These are phyloP conservation scores for Penicillium pancosmium DNA, from an alignment of 495 filamentous ascomycete species.

Conservation along the genomic window DNA sequence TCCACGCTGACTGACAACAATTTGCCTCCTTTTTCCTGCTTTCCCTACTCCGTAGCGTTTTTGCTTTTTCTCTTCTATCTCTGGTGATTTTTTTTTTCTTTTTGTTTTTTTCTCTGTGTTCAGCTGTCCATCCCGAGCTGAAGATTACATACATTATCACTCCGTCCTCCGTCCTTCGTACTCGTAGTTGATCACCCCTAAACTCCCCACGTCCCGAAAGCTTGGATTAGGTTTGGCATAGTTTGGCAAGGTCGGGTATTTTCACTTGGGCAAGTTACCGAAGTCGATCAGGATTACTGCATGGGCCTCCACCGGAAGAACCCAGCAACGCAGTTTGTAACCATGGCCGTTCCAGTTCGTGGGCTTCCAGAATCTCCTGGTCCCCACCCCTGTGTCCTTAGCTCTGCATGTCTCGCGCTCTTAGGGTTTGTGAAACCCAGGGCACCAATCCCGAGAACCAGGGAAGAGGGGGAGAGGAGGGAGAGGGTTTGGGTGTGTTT, in stretches of 20 bases:
- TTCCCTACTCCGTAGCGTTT: neutral
- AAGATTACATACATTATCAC: too few relatives aligned
- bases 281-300: constrained; percentile 8
- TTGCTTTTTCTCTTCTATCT: neutral
- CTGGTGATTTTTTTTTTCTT: neutral
- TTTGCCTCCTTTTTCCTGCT: neutral
- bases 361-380: constrained; percentile 13
- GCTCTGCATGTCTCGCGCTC: constrained; percentile 1
- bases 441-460: constrained; percentile 7
- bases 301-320: constrained; percentile 10
- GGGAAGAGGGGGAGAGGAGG: neutral
- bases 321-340: constrained; percentile 9
- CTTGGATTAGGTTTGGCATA: constrained; percentile 3
- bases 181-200: neutral
- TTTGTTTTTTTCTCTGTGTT: neutral
- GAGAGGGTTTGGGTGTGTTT: neutral
- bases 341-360: constrained; percentile 24
- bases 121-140: neutral
- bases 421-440: constrained; percentile 3
- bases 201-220: constrained; percentile 6
- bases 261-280: neutral
- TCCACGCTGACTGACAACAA: neutral
- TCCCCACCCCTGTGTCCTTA: constrained; percentile 12
- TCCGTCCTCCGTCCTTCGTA: too few relatives aligned
- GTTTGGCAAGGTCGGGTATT: constrained; percentile 6